Base-by-base conservation (phyloP, 2,329 filamentous ascomycete species). In the Talaromyces funiculosus region DNA sequence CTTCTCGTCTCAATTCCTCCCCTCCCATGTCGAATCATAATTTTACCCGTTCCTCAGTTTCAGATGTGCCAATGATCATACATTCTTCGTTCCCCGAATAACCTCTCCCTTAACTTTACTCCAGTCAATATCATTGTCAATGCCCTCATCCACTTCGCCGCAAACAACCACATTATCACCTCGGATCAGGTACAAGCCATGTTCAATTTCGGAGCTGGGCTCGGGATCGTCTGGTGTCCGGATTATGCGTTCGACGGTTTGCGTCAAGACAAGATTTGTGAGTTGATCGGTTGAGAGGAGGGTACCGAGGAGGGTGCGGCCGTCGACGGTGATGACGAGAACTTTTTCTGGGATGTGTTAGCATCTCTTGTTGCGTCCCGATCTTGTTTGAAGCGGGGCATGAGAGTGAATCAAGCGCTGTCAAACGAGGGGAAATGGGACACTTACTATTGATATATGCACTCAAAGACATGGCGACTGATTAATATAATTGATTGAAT, bases 91-190 rank as follows among this genome's bases (percentile, higher is more conserved):
- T 57, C 86, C 86, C 61, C 90, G 90, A 68, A 97, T 89, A 31
- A 89, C 86, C 62, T 87, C 86, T 4, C 93, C 93, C 72, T 89
- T 88, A 40, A 99, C 94, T 74, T 95, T 87, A 20, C 83, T 82
- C 94, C 94, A 99, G 77, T 97, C 88, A 71, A 99, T 97, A 68
- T 88, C 92, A 40, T 82, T 84, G 77, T 99, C 94, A 62, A 97
- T 80, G 67, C 89, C 84, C 75, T 96, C 92, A 73, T 99, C 92
- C 33, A 99, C 87, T 61, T 95, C 80, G 2, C 94, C 94, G 61
- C 94, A 90, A 16, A 95, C 82, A 64, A 92, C 92, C 53, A 99
- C 93, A 71, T 95, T 97, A 73, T 99, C 94, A 57, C 94, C 94
- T 62, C 94, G 85, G 61, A 99, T 90, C 61, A 99, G 83, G 73